These are phyloP conservation scores for Suillus spraguei DNA, from an alignment of 768 basidiomycete genomes.

Conservation along the genomic window DNA sequence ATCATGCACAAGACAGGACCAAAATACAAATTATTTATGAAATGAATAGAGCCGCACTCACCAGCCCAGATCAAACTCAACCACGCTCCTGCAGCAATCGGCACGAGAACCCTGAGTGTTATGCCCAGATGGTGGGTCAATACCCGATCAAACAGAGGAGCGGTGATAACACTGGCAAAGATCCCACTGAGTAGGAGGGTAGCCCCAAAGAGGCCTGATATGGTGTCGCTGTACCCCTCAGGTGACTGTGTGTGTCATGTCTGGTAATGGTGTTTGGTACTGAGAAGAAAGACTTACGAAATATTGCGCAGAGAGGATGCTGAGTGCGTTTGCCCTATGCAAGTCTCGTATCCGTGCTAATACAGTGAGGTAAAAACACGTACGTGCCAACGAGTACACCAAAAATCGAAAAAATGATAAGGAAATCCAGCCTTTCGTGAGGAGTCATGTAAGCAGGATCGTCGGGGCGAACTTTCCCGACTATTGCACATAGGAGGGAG, in stretches of 20 bases:
- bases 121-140: slow-evolving; percentile 72
- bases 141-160: slow-evolving; percentile 83
- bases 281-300: slow-evolving; percentile 47
- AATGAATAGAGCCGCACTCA: slow-evolving; percentile 31
- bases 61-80: slow-evolving; percentile 82
- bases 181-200: slow-evolving; percentile 71
- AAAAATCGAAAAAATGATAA: slow-evolving; percentile 59
- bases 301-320: slow-evolving; percentile 67
- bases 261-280: background rate
- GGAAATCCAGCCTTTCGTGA: slow-evolving; percentile 73
- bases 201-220: slow-evolving; percentile 71
- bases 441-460: slow-evolving; percentile 56
- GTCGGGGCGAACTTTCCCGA: slow-evolving; percentile 41
- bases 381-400: slow-evolving; percentile 67
- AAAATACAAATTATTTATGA: background rate
- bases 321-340: slow-evolving; percentile 60
- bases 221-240: slow-evolving; percentile 66
- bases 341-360: slow-evolving; percentile 3
- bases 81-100: slow-evolving; percentile 65
- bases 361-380: slow-evolving; percentile 24
- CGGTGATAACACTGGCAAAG: slow-evolving; percentile 62
- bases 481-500: slow-evolving; percentile 56
- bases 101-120: slow-evolving; percentile 60
- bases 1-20: background rate
- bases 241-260: slow-evolving; percentile 50